A percentile compares a stretch with the other conserved stretches of the same genome.
Evolutionary conservation across 148 eudicot genomes (phyloP).

Genomic region (Chenopodium suecicum): DNA sequence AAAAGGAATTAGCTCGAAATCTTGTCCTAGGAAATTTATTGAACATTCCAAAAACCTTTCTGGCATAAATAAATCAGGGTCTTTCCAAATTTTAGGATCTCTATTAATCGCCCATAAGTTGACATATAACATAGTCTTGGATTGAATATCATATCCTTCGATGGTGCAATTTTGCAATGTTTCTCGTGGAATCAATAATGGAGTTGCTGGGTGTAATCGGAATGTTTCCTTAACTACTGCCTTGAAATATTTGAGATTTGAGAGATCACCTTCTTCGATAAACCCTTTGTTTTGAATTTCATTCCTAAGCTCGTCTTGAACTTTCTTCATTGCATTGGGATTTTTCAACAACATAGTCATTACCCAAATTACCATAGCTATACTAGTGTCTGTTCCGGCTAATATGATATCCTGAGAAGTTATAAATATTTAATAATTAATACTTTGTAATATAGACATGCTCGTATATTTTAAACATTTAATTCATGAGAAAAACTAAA

Average conservation of each 20-base stretch:
- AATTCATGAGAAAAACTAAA: not conserved
- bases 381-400: conserved; percentile 41
- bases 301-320: conserved; percentile 31
- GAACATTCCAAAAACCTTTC: conserved; percentile 39
- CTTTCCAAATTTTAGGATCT: conserved; percentile 41
- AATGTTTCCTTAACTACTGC: conserved; percentile 40
- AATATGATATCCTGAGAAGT: conserved; percentile 23
- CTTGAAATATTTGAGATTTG: conserved; percentile 28
- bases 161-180: conserved; percentile 23
- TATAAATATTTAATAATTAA: no score
- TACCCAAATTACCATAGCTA: conserved; percentile 32
- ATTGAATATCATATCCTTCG: conserved; percentile 35
- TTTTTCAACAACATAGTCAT: conserved; percentile 39
- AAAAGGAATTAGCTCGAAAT: conserved; percentile 38
- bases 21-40: conserved; percentile 28
- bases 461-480: no score
- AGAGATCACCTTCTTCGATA: conserved; percentile 30
- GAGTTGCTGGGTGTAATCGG: conserved; percentile 37
- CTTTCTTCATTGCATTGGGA: conserved; percentile 30
- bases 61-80: conserved; percentile 31
- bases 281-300: conserved; percentile 9
- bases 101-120: conserved; percentile 36
- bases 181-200: conserved; percentile 35
- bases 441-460: no score
- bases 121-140: conserved; percentile 32